Base-by-base conservation (phyloP, 768 basidiomycete genomes). In the Calocybe indica region DNA sequence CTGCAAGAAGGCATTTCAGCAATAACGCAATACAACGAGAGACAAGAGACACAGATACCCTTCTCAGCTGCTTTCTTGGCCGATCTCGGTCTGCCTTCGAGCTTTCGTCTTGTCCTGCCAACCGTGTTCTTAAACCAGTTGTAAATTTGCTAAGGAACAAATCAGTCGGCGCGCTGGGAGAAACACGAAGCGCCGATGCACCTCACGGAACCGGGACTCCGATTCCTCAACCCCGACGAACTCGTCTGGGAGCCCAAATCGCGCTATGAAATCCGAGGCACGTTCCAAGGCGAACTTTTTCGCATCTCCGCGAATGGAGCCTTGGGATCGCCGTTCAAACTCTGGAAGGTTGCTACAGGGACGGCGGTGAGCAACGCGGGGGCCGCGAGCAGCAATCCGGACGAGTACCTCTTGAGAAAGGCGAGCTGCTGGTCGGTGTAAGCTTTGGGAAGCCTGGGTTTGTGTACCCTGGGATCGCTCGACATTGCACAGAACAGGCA, bases 41-140 rank as follows among this genome's bases (percentile, higher is more conserved):
- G 22, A 22, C 22, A 22, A 22, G 22, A 22, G 22, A 22, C 22
- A 22, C 4, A 22, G 22, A 33, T 46, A 75, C 77, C 70, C 64
- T 75, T 80, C 59, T 80, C 78, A 33, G 73, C 63, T 7, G 66
- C 58, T 53, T 74, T 76, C 60, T 76, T 80, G 39, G 71, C 68
- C 35, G 78, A 71, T 38, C 78, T 68, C 1, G 77, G 72, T 28
- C 75, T 67, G 5, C 79, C 79, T 51, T 80, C 80, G 39, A 75
- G 64, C 58, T 80, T 80, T 40, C 80, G 68, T 46, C 80, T 68
- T 6, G 75, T 78, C 31, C 82, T 70, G 5, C 81, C 82, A 46
- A 80, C 75, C 12, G 82, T 82, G 60, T 83, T 83, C 65, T 83
- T 83, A 65, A 80, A 83, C 82, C 82, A 84, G 55, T 82, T 83